A percentile compares a stretch with the other conserved stretches of the same genome.
phyloP scores from a whole-genome alignment of 2,329 filamentous ascomycete species.

The Hypoxylon sp. region DNA sequence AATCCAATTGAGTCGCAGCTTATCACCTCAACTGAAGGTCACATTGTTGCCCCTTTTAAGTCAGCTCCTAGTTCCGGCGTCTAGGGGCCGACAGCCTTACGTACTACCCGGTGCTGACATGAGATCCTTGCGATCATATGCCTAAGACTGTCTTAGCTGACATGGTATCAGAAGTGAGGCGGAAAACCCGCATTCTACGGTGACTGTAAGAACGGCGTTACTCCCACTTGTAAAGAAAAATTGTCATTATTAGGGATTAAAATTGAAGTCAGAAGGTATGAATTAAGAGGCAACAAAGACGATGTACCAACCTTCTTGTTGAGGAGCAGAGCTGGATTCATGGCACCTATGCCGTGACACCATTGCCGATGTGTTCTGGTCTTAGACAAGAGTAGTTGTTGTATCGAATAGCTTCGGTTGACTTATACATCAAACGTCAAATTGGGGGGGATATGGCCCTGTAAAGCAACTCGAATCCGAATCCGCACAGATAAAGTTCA shows the following conservation, averaged over 20 bases:
- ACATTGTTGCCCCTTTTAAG: not conserved
- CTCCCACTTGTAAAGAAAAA: not conserved
- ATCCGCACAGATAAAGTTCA: not conserved
- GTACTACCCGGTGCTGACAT: slow-evolving; percentile 1
- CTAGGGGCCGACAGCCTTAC: not conserved
- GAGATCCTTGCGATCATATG: not conserved
- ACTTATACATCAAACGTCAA: not conserved
- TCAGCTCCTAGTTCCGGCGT: not conserved
- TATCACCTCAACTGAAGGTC: not conserved
- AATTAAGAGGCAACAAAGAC: not conserved
- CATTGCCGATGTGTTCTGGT: not conserved
- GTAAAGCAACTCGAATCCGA: not conserved
- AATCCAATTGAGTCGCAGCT: not conserved
- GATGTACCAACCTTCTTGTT: slow-evolving; percentile 23
- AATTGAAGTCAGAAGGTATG: not conserved
- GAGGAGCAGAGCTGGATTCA: not conserved
- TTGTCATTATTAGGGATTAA: slow-evolving; percentile 2
- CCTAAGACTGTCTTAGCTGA: slow-evolving; percentile 4
- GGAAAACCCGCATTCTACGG: not conserved
- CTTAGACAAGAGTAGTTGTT: too few species aligned
- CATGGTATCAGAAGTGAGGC: not conserved
- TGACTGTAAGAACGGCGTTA: not conserved
- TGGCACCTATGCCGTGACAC: not conserved
- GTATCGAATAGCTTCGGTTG: not conserved
- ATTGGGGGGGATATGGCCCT: not conserved